Conservation (phyloP, 768 basidiomycete genomes). For the Leccinum barrowsii region DNA sequence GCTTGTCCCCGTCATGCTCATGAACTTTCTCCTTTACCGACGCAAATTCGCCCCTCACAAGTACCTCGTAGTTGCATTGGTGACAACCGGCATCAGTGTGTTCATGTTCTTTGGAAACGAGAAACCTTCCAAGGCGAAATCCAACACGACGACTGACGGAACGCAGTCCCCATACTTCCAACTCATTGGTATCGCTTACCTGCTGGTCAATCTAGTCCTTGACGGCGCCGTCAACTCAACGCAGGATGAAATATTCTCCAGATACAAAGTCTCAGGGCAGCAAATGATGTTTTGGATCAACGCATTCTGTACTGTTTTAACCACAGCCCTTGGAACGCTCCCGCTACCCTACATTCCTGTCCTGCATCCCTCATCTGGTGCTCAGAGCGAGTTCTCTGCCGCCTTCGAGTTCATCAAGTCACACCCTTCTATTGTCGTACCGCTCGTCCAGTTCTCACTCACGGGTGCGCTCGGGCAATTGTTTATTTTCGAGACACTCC, state of each 20-base stretch:
- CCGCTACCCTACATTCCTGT: slow-evolving; percentile 82
- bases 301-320: slow-evolving; percentile 73
- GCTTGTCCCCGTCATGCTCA: slow-evolving; percentile 96
- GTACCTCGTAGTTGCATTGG: slow-evolving; percentile 91
- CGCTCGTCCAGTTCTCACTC: slow-evolving; percentile 80
- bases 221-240: slow-evolving; percentile 95
- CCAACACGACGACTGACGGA: slow-evolving; percentile 30
- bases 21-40: slow-evolving; percentile 95
- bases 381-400: slow-evolving; percentile 58
- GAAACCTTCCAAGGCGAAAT: slow-evolving; percentile 34
- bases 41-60: slow-evolving; percentile 91
- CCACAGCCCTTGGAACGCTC: slow-evolving; percentile 63
- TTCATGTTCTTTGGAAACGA: slow-evolving; percentile 89
- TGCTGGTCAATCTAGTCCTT: slow-evolving; percentile 81
- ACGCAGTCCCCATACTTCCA: slow-evolving; percentile 46
- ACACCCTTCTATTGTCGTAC: slow-evolving; percentile 72
- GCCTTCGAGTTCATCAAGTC: slow-evolving; percentile 70
- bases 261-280: slow-evolving; percentile 75
- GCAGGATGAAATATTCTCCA: slow-evolving; percentile 92
- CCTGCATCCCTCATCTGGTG: slow-evolving; percentile 62
- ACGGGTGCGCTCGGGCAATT: slow-evolving; percentile 94
- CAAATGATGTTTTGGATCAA: slow-evolving; percentile 99
- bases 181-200: slow-evolving; percentile 69
- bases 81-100: slow-evolving; percentile 85
- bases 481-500: slow-evolving; percentile 95